These are phyloP conservation scores for Dendrobium officinale DNA, from an alignment of 106 monocot genomes.

Conservation along the genomic window DNA sequence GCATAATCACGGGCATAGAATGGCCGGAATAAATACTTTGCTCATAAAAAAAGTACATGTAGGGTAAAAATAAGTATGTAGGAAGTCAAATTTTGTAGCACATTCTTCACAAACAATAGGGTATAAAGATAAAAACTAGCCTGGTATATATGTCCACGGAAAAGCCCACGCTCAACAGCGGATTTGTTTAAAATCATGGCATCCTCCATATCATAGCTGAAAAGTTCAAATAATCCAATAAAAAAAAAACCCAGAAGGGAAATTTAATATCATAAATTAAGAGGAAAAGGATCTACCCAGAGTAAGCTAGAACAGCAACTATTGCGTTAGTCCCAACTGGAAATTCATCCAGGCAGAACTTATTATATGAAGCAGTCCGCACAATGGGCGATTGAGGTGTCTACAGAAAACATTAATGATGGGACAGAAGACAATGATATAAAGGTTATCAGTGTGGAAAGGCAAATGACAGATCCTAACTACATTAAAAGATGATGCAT, in stretches of 20 bases:
- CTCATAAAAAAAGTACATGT: not conserved
- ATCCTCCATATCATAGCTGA: constrained; percentile 99
- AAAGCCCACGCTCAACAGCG: constrained; percentile 89
- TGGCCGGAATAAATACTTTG: not conserved
- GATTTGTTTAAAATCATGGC: constrained; percentile 99
- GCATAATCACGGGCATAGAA: not conserved
- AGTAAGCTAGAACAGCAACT: constrained; percentile 87
- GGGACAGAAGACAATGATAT: not conserved
- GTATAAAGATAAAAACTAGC: constrained; percentile 18
- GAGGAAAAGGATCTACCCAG: constrained; percentile 44
- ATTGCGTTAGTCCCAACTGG: constrained; percentile 96
- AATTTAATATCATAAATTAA: not conserved
- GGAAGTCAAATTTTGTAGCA: not conserved
- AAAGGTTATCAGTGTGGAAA: not conserved
- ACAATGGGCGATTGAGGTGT: constrained; percentile 98
- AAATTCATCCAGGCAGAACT: constrained; percentile 87
- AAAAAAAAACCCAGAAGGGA: not conserved
- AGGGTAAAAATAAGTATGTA: not conserved
- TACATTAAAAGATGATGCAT: not conserved
- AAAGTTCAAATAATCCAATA: constrained; percentile 11
- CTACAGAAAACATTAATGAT: constrained; percentile 22
- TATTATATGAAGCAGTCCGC: constrained; percentile 61
- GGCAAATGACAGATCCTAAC: not conserved
- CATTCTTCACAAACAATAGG: not conserved
- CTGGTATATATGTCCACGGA: constrained; percentile 89